Evolutionary conservation across 805 yeast species (phyloP).

Genomic region (Candida oleophila): DNA sequence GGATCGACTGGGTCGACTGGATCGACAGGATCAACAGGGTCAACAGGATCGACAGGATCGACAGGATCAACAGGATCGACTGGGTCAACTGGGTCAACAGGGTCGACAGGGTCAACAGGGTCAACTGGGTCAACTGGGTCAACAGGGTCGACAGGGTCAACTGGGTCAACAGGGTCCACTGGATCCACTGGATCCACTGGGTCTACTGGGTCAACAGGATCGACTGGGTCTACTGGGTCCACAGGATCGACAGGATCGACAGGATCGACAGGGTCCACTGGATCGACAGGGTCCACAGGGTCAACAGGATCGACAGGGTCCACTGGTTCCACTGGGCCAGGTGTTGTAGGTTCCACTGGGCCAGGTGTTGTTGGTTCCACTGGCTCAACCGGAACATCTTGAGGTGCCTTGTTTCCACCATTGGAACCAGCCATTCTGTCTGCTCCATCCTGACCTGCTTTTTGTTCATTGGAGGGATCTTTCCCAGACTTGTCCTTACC

Average conservation of each 20-base stretch:
- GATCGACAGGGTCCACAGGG: too few species aligned
- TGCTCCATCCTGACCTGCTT: not conserved
- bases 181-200: not conserved
- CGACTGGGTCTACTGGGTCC: too few species aligned
- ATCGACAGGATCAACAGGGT: too few species aligned
- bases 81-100: not conserved
- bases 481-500: not conserved
- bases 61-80: not conserved
- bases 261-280: too few species aligned
- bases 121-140: not conserved
- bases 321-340: too few species aligned
- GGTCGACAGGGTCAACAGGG: not conserved
- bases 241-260: too few species aligned
- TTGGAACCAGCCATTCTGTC: too few species aligned
- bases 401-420: too few species aligned
- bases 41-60: not conserved
- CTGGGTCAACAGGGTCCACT: not conserved
- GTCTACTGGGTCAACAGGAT: not conserved
- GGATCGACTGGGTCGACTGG: too few species aligned
- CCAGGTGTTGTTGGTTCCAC: not conserved
- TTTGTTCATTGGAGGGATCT: not conserved
- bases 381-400: not conserved
- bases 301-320: too few species aligned
- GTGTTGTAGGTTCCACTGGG: too few species aligned
- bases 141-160: not conserved